Base-by-base conservation (phyloP, 768 basidiomycete genomes). In the Xanthoconium stramineum region DNA sequence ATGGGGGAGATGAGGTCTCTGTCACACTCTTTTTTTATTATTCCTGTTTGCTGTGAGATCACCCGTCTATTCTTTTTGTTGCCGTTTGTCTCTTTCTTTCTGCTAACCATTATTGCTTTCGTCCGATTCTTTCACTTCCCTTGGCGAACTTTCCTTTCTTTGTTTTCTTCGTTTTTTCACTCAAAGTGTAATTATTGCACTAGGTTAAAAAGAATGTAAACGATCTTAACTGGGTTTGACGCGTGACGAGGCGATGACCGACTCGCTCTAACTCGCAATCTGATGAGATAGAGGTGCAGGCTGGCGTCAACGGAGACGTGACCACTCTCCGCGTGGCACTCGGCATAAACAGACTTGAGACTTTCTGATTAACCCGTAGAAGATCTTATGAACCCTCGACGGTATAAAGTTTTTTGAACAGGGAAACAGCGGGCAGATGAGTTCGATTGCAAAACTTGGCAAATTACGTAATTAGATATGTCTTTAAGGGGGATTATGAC, bases 71-170 rank as follows among this genome's bases (percentile, higher is more conserved):
- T 49, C 44, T n/a, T 49, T 37, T 54, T 19, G 3, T 51, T 9
- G 7, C 43, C 24, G 11, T 48, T 29, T 52, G 24, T 47, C 5
- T 17, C 50, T 51, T 50, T 38, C 13, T 50, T 60, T 59, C 58
- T 45, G 38, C 54, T 67, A 59, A 72, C 71, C 67, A 73, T 73
- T 68, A 72, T 71, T 72, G 54, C 66, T 63, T 68, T 71, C 62
- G 35, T 63, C 50, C 32, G 13, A 35, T 35, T 35, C 33, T 35
- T 35, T 35, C 33, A 35, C 12, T 12, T 12, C 9, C 6, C 12
- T 46, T 15, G 51, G 15, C 28, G 15, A 46, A 24, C 33, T 6
- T 13, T n/a, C 43, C 38, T 58, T 38, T 48, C 28, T 56, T 48
- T 55, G 47, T 43, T 36, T 57, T 48, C 28, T 56, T 48, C 53